phyloP scores from a whole-genome alignment of 2,329 filamentous ascomycete species.

The Akanthomyces muscarius region DNA sequence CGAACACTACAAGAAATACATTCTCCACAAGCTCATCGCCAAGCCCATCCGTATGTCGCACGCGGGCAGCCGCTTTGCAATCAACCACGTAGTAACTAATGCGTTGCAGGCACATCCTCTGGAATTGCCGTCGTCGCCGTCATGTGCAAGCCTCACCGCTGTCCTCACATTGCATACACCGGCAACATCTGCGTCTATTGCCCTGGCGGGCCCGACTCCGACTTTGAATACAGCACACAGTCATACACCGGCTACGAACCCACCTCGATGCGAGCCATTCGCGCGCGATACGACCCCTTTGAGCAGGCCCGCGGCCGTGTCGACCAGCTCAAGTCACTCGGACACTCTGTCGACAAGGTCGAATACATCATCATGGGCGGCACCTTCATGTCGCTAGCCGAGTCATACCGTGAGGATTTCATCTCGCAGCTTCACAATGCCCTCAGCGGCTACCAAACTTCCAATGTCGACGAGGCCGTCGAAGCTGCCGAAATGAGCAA shows the following conservation, averaged over 20 bases:
- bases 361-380: slow-evolving; percentile 99
- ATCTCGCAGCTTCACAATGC: slow-evolving; percentile 96
- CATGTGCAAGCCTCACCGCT: slow-evolving; percentile 98
- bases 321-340: slow-evolving; percentile 91
- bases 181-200: slow-evolving; percentile 99
- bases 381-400: slow-evolving; percentile 94
- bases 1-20: slow-evolving; percentile 99
- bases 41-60: slow-evolving; percentile 74
- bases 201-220: slow-evolving; percentile 92
- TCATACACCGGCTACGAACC: slow-evolving; percentile 98
- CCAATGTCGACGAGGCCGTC: slow-evolving; percentile 92
- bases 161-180: slow-evolving; percentile 96
- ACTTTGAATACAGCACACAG: slow-evolving; percentile 98
- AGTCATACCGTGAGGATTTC: slow-evolving; percentile 86
- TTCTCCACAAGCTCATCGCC: slow-evolving; percentile 89
- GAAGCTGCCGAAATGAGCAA: slow-evolving; percentile 93
- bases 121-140: slow-evolving; percentile 98
- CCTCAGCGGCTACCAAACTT: slow-evolving; percentile 90
- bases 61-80: not conserved
- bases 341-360: slow-evolving; percentile 97
- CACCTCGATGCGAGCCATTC: slow-evolving; percentile 96
- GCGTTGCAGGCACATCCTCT: slow-evolving; percentile 74
- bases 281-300: slow-evolving; percentile 94
- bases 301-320: slow-evolving; percentile 94
- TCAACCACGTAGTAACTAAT: not conserved